Conservation (phyloP, 257 asterid species). For the Nemophila menziesii region DNA sequence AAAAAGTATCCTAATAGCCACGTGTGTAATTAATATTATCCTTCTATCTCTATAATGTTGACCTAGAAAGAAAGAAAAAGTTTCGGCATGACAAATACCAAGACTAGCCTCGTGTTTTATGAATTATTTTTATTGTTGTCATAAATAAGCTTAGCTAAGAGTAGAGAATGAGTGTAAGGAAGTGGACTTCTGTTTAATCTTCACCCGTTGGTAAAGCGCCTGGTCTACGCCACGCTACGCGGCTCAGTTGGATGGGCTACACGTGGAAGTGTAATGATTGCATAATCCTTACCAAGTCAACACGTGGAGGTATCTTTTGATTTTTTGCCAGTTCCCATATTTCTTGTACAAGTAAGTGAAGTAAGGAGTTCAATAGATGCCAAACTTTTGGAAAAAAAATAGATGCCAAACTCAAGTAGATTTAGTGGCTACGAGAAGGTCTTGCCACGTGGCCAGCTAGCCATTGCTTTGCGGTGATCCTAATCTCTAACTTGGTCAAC, state of each 20-base stretch:
- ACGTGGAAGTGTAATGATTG: constrained; percentile 17
- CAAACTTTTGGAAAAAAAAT: no score
- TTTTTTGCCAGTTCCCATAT: background rate
- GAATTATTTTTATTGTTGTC: no score
- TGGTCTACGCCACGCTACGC: constrained; percentile 4
- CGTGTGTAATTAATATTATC: constrained; percentile 6
- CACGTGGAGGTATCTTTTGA: constrained; percentile 13
- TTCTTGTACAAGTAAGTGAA: constrained; percentile 12
- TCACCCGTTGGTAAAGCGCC: background rate
- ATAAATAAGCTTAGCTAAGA: no score
- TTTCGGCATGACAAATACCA: no score
- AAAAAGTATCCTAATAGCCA: constrained; percentile 4
- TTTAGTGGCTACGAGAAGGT: background rate
- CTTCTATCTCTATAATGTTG: no score
- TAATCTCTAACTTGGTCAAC: no score
- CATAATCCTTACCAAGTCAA: background rate
- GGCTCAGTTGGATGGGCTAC: constrained; percentile 6
- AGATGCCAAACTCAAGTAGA: background rate
- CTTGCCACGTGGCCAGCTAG: background rate
- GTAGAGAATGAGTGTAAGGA: background rate
- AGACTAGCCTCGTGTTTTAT: no score
- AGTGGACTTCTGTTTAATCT: background rate
- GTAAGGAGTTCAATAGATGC: background rate
- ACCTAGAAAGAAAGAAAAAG: no score
- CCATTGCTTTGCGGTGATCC: no score